A percentile compares a stretch with the other conserved stretches of the same genome.
Conservation (phyloP, 306 rosid genomes). For the Casuarina glauca region DNA sequence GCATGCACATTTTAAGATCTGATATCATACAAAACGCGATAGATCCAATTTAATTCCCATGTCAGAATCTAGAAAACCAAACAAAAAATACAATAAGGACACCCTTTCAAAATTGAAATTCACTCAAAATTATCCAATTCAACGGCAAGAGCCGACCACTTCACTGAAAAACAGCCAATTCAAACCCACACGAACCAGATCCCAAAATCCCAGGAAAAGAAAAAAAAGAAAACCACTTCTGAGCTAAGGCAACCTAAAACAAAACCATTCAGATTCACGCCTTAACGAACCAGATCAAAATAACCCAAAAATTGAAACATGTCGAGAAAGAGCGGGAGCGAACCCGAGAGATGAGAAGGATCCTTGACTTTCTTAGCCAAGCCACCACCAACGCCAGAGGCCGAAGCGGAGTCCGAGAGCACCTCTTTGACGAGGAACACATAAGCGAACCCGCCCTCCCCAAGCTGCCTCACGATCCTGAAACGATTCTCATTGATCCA, state of each 20-base stretch:
- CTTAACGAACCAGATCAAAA: constrained; percentile 2
- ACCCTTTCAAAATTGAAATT: background rate
- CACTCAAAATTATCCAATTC: background rate
- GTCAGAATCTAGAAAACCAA: constrained; percentile 4
- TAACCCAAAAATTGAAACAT: background rate
- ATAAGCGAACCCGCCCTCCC: constrained; percentile 96
- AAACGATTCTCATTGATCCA: constrained; percentile 98
- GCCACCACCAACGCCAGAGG: constrained; percentile 47
- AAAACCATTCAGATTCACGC: background rate
- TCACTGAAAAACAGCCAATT: background rate
- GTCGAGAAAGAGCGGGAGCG: constrained; percentile 14
- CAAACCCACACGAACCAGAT: constrained; percentile 36
- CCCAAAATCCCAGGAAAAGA: constrained; percentile 13
- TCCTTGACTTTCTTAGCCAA: constrained; percentile 73
- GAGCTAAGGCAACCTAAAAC: background rate
- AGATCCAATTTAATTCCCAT: background rate
- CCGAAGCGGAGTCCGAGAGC: constrained; percentile 42
- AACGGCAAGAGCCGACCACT: background rate
- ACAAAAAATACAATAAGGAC: background rate
- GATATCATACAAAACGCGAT: background rate
- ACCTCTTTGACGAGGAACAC: constrained; percentile 85
- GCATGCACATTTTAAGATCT: background rate
- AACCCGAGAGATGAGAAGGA: constrained; percentile 79
- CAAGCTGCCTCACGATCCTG: constrained; percentile 90
- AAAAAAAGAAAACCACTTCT: background rate